phyloP scores from a whole-genome alignment of 2,329 filamentous ascomycete species.

The Tetracladium maxilliforme region DNA sequence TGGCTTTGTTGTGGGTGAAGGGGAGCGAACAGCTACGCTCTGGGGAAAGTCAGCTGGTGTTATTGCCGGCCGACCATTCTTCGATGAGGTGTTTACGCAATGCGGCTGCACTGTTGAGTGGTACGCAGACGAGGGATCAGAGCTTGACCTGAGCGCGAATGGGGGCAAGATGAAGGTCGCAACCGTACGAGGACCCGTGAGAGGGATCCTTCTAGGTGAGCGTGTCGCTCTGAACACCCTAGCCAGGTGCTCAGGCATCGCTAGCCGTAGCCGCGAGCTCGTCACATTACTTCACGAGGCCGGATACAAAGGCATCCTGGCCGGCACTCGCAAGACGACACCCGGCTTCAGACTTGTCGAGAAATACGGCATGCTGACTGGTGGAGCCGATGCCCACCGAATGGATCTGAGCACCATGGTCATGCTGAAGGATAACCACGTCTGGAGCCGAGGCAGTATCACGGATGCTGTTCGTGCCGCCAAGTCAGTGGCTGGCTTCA shows the following conservation, averaged over 20 bases:
- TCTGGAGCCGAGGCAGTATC: conserved; percentile 84
- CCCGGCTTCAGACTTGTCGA: conserved; percentile 91
- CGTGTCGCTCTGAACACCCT: conserved; percentile 84
- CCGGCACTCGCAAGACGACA: conserved; percentile 92
- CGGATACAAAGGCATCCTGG: conserved; percentile 73
- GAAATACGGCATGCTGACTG: conserved; percentile 95
- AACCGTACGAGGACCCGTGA: conserved; percentile 71
- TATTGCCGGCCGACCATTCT: conserved; percentile 85
- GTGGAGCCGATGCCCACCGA: conserved; percentile 80
- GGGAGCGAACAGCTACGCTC: conserved; percentile 45
- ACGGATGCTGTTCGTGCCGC: conserved; percentile 73
- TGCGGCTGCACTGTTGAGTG: conserved; percentile 86
- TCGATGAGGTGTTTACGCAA: conserved; percentile 84
- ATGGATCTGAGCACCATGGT: conserved; percentile 91
- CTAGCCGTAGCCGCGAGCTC: conserved; percentile 48
- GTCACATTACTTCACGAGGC: conserved; percentile 40
- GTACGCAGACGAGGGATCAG: conserved; percentile 63
- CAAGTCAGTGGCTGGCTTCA: conserved; percentile 73
- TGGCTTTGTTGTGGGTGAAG: conserved; percentile 83
- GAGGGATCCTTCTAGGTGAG: conserved; percentile 75
- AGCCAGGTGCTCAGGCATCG: conserved; percentile 81
- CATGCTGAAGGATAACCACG: conserved; percentile 98
- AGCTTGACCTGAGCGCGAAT: conserved; percentile 39
- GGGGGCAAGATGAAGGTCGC: conserved; percentile 47
- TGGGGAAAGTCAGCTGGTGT: conserved; percentile 63